A percentile compares a stretch with the other conserved stretches of the same genome.
These are phyloP conservation scores for Hypomyces perniciosus DNA, from an alignment of 2,329 filamentous ascomycete genomes.

Conservation along the genomic window DNA sequence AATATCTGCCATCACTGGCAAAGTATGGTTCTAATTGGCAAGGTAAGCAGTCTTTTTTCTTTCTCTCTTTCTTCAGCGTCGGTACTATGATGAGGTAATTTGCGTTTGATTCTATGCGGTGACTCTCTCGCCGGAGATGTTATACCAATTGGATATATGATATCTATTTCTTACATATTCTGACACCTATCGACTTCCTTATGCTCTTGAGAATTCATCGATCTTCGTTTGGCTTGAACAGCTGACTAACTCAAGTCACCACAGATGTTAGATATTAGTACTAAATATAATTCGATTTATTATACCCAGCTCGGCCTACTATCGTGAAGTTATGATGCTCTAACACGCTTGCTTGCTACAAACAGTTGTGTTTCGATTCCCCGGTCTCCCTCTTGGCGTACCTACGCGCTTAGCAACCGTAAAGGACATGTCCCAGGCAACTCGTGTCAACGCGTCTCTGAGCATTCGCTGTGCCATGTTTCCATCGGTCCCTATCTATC, in stretches of 20 bases:
- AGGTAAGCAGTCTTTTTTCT: conserved; percentile 24
- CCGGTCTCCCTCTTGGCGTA: too few relatives aligned
- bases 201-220: conserved; percentile 19
- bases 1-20: not conserved
- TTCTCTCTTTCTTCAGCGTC: conserved; percentile 7
- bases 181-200: conserved; percentile 45
- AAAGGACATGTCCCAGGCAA: too few relatives aligned
- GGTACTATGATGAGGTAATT: conserved; percentile 85
- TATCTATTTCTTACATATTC: conserved; percentile 99
- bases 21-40: not conserved
- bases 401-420: too few relatives aligned
- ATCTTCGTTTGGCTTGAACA: not conserved
- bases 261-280: conserved; percentile 1
- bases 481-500: not conserved
- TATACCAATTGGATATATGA: conserved; percentile 73
- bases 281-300: not conserved
- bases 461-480: too few relatives aligned
- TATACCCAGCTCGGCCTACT: not conserved
- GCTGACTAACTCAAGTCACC: conserved; percentile 3
- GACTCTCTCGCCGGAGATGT: conserved; percentile 86
- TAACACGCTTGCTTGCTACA: too few relatives aligned
- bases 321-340: not conserved
- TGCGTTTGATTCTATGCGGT: conserved; percentile 90
- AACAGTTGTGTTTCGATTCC: too few relatives aligned
- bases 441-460: too few relatives aligned